These are phyloP conservation scores for Pythium pyrilobum DNA, from an alignment of 352 stramenopile genomes.

Conservation along the genomic window DNA sequence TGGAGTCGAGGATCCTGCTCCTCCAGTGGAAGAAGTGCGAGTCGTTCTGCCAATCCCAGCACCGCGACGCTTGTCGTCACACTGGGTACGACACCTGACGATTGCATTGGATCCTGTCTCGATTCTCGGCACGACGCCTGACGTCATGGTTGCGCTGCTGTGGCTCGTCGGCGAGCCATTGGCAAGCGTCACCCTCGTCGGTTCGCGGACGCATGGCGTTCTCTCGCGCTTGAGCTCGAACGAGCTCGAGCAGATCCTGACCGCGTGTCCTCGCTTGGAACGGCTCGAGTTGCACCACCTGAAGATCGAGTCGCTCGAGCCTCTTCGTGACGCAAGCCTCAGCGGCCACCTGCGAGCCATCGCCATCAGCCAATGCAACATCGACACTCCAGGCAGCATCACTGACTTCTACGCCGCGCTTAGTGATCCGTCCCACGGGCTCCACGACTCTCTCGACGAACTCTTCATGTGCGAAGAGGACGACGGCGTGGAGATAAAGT, in stretches of 20 bases:
- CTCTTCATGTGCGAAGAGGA: conserved; percentile 5
- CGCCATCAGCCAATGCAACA: not conserved
- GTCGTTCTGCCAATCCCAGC: not conserved
- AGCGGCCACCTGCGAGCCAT: not conserved
- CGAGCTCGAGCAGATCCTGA: conserved; percentile 1
- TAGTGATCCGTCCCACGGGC: not conserved
- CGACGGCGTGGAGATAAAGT: not conserved
- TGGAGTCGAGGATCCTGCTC: no score
- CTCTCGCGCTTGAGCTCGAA: not conserved
- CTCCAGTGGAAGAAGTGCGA: not conserved
- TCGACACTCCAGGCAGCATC: not conserved
- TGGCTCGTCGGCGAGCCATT: conserved; percentile 8
- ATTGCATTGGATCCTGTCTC: not conserved
- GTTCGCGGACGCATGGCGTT: not conserved
- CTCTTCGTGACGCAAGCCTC: conserved; percentile 1
- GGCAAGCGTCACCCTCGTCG: not conserved
- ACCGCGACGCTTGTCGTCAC: not conserved
- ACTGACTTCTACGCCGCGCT: conserved; percentile 2
- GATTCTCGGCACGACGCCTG: not conserved
- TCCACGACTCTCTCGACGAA: not conserved
- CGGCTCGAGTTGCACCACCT: not conserved
- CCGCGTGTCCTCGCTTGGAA: not conserved
- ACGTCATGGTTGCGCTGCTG: not conserved
- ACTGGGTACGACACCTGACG: not conserved
- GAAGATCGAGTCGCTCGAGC: not conserved